These are phyloP conservation scores for Fomitopsis serialis DNA, from an alignment of 768 basidiomycete species.

Conservation along the genomic window DNA sequence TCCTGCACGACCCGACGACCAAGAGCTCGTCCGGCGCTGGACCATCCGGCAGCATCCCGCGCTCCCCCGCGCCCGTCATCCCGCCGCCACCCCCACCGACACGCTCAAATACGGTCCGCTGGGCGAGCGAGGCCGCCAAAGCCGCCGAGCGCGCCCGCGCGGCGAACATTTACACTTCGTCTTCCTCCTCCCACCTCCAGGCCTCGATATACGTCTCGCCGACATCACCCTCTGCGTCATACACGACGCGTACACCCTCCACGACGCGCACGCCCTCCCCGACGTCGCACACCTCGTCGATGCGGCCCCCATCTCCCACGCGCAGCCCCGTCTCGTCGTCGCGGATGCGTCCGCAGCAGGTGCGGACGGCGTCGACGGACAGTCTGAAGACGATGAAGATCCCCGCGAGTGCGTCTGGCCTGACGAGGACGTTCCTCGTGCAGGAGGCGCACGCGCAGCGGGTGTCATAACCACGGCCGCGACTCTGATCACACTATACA, in stretches of 20 bases:
- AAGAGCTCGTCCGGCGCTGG: conserved; percentile 7
- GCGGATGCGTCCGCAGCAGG: conserved; percentile 10
- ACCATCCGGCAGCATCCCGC: conserved; percentile 14
- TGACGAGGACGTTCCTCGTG: conserved; percentile 17
- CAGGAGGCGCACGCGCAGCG: conserved; percentile 13
- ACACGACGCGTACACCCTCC: no score
- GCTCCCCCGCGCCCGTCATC: conserved; percentile 10
- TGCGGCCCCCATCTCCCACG: conserved; percentile 5
- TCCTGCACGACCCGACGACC: conserved; percentile 8
- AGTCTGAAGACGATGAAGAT: conserved; percentile 8
- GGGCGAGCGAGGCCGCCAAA: conserved; percentile 12
- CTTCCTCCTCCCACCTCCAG: no score
- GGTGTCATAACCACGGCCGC: background rate
- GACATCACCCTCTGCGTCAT: conserved; percentile 3
- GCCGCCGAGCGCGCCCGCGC: conserved; percentile 16
- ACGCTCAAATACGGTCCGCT: conserved; percentile 6
- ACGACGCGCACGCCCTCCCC: background rate
- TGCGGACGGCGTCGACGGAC: conserved; percentile 2
- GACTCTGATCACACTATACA: background rate
- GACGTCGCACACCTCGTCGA: conserved; percentile 11
- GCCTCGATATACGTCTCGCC: background rate
- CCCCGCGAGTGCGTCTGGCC: conserved; percentile 8
- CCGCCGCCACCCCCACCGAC: conserved; percentile 7
- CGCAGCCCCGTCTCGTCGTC: conserved; percentile 3
- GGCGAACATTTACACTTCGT: conserved; percentile 3